A percentile compares a stretch with the other conserved stretches of the same genome.
These are phyloP conservation scores for Dactylonectria macrodidyma DNA, from an alignment of 2,329 filamentous ascomycete species.

Conservation along the genomic window DNA sequence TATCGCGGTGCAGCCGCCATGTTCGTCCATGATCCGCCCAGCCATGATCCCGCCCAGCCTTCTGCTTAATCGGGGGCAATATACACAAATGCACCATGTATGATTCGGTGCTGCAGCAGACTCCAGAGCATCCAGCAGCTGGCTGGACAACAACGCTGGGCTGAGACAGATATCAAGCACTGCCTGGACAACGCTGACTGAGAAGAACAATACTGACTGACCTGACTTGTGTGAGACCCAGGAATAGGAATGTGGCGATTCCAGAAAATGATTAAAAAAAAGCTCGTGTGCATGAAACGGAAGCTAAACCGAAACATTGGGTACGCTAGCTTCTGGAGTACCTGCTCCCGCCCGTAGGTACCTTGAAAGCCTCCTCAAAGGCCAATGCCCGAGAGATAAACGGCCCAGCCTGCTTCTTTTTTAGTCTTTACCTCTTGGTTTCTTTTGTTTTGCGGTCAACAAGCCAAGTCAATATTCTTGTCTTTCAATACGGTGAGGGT, in stretches of 20 bases:
- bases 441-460: neutral
- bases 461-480: neutral
- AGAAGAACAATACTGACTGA: too few species aligned
- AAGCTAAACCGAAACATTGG: slow-evolving; percentile 28
- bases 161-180: neutral
- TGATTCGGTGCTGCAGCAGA: neutral
- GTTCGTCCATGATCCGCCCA: slow-evolving; percentile 4
- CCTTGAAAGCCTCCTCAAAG: too few species aligned
- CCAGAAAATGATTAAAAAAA: slow-evolving; percentile 16
- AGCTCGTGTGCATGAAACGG: slow-evolving; percentile 43
- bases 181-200: neutral
- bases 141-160: too few species aligned
- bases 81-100: too few species aligned
- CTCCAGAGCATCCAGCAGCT: too few species aligned
- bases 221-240: neutral
- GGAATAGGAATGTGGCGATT: slow-evolving; percentile 21
- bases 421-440: neutral
- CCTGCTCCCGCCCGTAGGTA: too few species aligned
- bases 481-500: neutral
- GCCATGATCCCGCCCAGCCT: neutral
- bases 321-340: neutral
- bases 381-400: neutral
- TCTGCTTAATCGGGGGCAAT: too few species aligned
- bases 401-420: neutral
- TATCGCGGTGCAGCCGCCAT: slow-evolving; percentile 36